Conservation (phyloP, 2,329 filamentous ascomycete genomes). For the Colletotrichum cordylinicola region DNA sequence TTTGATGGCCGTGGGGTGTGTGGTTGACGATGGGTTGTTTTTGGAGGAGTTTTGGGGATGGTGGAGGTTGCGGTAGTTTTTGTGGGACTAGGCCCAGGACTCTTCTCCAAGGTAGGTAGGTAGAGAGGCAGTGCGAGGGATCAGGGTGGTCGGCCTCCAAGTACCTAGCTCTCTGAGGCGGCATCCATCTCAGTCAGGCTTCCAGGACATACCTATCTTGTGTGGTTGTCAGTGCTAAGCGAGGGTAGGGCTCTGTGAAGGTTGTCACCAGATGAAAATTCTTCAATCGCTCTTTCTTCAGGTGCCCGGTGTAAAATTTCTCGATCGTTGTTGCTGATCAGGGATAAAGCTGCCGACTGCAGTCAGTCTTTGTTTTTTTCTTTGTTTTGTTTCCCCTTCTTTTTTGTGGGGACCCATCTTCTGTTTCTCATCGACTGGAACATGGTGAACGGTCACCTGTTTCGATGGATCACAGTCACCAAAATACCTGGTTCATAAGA, state of each 20-base stretch:
- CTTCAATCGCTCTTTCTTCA: not conserved
- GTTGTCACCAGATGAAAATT: not conserved
- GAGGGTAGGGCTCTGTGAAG: not conserved
- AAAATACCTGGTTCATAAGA: no score
- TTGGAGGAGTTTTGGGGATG: not conserved
- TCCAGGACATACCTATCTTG: not conserved
- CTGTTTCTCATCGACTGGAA: no score
- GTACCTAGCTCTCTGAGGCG: not conserved
- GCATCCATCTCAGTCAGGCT: not conserved
- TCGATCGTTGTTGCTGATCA: not conserved
- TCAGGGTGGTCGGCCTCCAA: not conserved
- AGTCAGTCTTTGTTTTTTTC: not conserved
- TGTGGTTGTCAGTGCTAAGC: not conserved
- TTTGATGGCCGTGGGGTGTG: not conserved
- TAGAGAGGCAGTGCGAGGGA: not conserved
- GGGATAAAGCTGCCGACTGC: not conserved
- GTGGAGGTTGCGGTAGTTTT: not conserved
- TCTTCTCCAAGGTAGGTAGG: not conserved
- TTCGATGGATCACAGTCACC: no score
- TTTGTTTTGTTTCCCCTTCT: no score
- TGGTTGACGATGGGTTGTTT: not conserved
- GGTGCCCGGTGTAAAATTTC: not conserved
- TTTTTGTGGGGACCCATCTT: no score
- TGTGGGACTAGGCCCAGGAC: not conserved
- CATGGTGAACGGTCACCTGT: no score